Evolutionary conservation across 306 rosid genomes (phyloP).

Genomic region (Dryas drummondii): DNA sequence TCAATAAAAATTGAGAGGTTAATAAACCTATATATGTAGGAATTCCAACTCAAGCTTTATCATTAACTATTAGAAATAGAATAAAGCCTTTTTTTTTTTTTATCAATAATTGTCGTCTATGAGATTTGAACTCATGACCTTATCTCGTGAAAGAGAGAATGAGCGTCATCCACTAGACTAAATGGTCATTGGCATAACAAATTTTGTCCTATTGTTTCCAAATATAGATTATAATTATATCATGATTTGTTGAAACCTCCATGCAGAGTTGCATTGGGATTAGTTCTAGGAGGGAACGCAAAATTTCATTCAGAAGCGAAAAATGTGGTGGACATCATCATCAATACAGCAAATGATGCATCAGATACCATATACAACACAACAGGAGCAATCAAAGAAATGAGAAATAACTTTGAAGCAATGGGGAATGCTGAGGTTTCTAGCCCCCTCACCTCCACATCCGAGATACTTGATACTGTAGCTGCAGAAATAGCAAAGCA

Average conservation of each 20-base stretch:
- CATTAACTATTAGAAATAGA: too few species aligned
- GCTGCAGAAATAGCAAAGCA: slow-evolving; percentile 46
- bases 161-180: too few species aligned
- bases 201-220: neutral
- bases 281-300: slow-evolving; percentile 54
- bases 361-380: slow-evolving; percentile 54
- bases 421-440: slow-evolving; percentile 28
- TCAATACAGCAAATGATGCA: slow-evolving; percentile 60
- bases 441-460: slow-evolving; percentile 38
- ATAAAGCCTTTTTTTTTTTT: too few species aligned
- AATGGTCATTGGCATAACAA: too few species aligned
- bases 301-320: slow-evolving; percentile 50
- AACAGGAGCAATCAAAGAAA: slow-evolving; percentile 46
- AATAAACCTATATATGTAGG: too few species aligned
- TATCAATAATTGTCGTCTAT: too few species aligned
- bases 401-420: slow-evolving; percentile 31
- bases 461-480: slow-evolving; percentile 37
- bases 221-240: neutral
- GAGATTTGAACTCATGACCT: too few species aligned
- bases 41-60: too few species aligned
- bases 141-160: too few species aligned
- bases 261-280: slow-evolving; percentile 55
- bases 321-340: slow-evolving; percentile 47
- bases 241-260: neutral
- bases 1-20: too few species aligned